Conservation (phyloP, 1,139 yeast species). For the Diutina siamensis region DNA sequence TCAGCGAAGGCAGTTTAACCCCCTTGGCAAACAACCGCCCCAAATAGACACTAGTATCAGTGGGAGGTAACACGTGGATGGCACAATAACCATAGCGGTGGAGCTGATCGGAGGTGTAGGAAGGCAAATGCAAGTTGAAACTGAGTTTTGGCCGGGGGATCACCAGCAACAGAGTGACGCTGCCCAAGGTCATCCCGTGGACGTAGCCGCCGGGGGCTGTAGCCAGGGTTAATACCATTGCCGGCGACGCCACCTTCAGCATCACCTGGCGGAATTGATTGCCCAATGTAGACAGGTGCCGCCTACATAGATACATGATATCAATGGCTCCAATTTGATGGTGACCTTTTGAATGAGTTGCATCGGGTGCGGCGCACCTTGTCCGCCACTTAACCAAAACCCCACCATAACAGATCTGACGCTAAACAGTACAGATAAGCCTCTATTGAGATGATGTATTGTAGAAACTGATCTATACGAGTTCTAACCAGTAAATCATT, state of each 20-base stretch:
- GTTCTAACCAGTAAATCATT: too few species aligned
- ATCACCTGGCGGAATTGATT: constrained; percentile 16
- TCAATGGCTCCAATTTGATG: too few species aligned
- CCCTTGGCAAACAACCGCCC: constrained; percentile 58
- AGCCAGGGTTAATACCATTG: constrained; percentile 30
- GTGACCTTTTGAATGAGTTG: too few species aligned
- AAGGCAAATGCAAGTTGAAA: constrained; percentile 75
- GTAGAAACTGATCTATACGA: too few species aligned
- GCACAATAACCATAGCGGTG: constrained; percentile 49
- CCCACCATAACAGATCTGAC: too few species aligned
- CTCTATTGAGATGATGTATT: too few species aligned
- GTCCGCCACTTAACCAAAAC: too few species aligned
- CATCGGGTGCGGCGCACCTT: background rate
- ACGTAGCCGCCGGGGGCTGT: constrained; percentile 12
- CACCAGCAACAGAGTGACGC: constrained; percentile 68
- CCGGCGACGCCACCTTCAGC: constrained; percentile 31
- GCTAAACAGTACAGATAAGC: too few species aligned
- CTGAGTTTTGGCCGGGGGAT: constrained; percentile 65
- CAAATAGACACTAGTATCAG: constrained; percentile 34
- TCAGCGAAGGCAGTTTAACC: constrained; percentile 15
- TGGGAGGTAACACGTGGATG: constrained; percentile 63
- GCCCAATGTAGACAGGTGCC: background rate
- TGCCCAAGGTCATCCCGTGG: constrained; percentile 74
- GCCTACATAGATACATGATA: too few species aligned
- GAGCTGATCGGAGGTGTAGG: constrained; percentile 57